Base-by-base conservation (phyloP, 2,329 filamentous ascomycete species). In the Myriosclerotinia curreyana region DNA sequence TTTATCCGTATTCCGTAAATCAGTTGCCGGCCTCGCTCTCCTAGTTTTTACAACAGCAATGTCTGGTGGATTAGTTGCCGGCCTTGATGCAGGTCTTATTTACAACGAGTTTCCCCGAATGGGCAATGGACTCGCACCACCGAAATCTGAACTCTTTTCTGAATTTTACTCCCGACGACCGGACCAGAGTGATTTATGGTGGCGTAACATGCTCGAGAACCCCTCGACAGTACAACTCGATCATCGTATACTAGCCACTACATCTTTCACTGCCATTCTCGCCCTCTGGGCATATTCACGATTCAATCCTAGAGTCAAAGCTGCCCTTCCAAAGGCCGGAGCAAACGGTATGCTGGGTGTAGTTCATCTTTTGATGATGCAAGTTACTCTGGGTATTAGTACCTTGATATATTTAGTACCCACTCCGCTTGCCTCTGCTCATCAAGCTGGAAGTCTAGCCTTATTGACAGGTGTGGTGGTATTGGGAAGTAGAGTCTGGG, bases 71-170 rank as follows among this genome's bases (percentile, higher is more conserved):
- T 84, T 99, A 2, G 95, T 99, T 40, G 95, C 95, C 8, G 95
- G 95, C 40, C 87, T 99, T 17, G 95, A 99, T 74, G 95, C 95
- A 11, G 95, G 95, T 11, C 82, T 99, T 64, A 98, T 99, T 77
- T 99, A 99, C 82, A 99, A 99, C 76, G 92, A 99, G 77, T 98
- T 99, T 76, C 95, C 95, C 8, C 91, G 85, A 77, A 99, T 99
- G 95, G 95, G 95, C 11, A 77, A 86, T 4, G 92, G 92, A 14
- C 79, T 96, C 28, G 83, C 91, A 0, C 94, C 94, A 1, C 94
- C 94, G 0, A 86, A 83, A 73, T 82, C 85, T 12, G 94, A 98
- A 79, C 86, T 98, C 40, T 92, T 91, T 76, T 88, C 94, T 73
- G 81, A 84, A 46, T 96, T 92, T 79, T 97, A 97, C 83, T 88